Base-by-base conservation (phyloP, 345 rosid genomes). In the Eucalyptus shirleyi region DNA sequence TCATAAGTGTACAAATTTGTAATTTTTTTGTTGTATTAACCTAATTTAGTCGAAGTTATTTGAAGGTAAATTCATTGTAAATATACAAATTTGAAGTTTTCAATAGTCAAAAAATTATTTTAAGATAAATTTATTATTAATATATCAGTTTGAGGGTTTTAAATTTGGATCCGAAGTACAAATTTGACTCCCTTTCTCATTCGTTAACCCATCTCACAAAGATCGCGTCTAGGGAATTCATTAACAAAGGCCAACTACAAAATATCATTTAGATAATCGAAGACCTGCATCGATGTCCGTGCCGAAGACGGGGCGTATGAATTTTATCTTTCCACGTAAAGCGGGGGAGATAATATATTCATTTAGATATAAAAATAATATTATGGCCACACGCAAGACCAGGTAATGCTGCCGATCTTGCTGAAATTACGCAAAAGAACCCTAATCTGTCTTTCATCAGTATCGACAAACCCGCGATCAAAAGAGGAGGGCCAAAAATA, bases 41-140 rank as follows among this genome's bases (percentile, higher is more conserved):
- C 5, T 53, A 19, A 53, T 53, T 53, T 19, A 19, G 1, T 53
- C 0, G 1, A 53, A 53, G 59, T 53, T 53, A 53, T 53, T 53
- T 19, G 24, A 53, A 19, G 24, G 10, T 19, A 53, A 19, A 19
- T 19, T 53, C 1, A 3, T 53, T 1, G 1, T 53, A 53, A 53
- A 53, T 53, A 0, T 19, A 53, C 0, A 0, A 4, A 8, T 53
- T 53, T 53, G 0, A 1, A 53, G 5, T 53, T 53, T 53, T 53
- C 0, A 4, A 53, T 53, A 21, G 0, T 53, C 0, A 53, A 21
- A 19, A 53, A 3, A 53, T 53, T 53, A 53, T 21, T 53, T 21
- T 53, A 21, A 53, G 0, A 21, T 53, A 8, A 53, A 53, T 19
- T 53, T 53, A 53, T 53, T 4, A 53, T 21, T 21, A 53, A 19